Evolutionary conservation across 2,329 filamentous ascomycete species (phyloP).

Genomic region (Tolypocladium tundrense): DNA sequence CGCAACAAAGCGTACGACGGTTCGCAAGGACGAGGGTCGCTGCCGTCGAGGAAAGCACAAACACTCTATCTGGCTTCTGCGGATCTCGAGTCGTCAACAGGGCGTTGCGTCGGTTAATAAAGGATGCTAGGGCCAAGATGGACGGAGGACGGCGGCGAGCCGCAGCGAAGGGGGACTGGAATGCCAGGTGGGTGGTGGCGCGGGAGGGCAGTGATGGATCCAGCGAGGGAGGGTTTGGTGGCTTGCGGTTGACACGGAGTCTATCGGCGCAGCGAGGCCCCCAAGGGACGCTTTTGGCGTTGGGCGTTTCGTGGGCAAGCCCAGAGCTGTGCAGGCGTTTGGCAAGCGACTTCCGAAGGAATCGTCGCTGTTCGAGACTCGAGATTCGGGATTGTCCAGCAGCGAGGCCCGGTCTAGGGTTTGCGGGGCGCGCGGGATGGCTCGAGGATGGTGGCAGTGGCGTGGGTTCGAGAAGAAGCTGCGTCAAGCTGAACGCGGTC

Average conservation of each 20-base stretch:
- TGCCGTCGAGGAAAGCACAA: neutral
- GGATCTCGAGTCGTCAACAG: neutral
- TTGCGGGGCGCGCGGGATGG: neutral
- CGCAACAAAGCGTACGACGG: neutral
- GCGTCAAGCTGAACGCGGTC: neutral
- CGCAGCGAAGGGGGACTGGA: conserved; percentile 9
- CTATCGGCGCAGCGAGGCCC: conserved; percentile 6
- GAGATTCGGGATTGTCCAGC: neutral
- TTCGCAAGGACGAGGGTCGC: neutral
- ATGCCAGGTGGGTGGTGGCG: conserved; percentile 7
- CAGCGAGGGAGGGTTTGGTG: conserved; percentile 10
- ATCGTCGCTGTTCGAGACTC: neutral
- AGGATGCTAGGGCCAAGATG: neutral
- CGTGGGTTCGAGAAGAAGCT: neutral
- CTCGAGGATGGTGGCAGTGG: neutral
- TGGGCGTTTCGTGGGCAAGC: neutral
- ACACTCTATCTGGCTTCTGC: neutral
- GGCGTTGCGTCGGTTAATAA: neutral
- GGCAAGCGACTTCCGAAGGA: neutral
- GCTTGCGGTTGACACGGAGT: conserved; percentile 11
- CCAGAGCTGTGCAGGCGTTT: neutral
- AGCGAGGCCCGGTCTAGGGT: neutral
- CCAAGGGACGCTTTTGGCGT: neutral
- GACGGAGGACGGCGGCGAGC: neutral
- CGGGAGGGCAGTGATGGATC: neutral